Conservation (phyloP, 1,284 basidiomycete species). For the Moesziomyces antarcticus region DNA sequence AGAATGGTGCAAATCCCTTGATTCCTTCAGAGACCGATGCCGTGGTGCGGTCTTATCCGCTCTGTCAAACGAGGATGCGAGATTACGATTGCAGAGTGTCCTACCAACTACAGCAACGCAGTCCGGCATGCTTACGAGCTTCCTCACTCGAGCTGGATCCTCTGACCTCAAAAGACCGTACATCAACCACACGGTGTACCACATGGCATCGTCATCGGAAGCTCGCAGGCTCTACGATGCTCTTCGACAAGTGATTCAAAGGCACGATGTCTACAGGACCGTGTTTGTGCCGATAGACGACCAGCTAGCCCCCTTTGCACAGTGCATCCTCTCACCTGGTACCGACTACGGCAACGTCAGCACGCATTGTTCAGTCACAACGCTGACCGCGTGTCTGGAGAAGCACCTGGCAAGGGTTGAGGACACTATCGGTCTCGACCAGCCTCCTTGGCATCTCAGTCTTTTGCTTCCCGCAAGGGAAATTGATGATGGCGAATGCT, state of each 20-base stretch:
- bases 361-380: neutral
- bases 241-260: neutral
- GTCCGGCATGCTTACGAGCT: slow-evolving; percentile 29
- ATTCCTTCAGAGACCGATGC: neutral
- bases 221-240: slow-evolving; percentile 6
- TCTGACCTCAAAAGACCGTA: neutral
- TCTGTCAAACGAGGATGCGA: neutral
- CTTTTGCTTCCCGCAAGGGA: slow-evolving; percentile 5
- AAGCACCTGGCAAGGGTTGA: slow-evolving; percentile 6
- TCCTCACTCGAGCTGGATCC: slow-evolving; percentile 7
- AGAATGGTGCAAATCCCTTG: neutral
- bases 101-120: slow-evolving; percentile 29
- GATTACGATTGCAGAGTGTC: neutral
- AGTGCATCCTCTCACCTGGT: slow-evolving; percentile 16
- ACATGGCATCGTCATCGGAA: neutral
- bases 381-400: slow-evolving; percentile 1
- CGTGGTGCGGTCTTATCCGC: neutral
- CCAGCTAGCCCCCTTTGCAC: slow-evolving; percentile 25
- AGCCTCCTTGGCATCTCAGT: slow-evolving; percentile 15
- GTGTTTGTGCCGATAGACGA: slow-evolving; percentile 27
- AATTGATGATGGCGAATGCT: neutral
- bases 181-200: slow-evolving; percentile 7
- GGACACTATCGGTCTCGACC: slow-evolving; percentile 7
- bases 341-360: slow-evolving; percentile 2
- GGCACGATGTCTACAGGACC: slow-evolving; percentile 11